Evolutionary conservation across 495 filamentous ascomycete genomes (phyloP).

Genomic region (Hypoxylon fragiforme): DNA sequence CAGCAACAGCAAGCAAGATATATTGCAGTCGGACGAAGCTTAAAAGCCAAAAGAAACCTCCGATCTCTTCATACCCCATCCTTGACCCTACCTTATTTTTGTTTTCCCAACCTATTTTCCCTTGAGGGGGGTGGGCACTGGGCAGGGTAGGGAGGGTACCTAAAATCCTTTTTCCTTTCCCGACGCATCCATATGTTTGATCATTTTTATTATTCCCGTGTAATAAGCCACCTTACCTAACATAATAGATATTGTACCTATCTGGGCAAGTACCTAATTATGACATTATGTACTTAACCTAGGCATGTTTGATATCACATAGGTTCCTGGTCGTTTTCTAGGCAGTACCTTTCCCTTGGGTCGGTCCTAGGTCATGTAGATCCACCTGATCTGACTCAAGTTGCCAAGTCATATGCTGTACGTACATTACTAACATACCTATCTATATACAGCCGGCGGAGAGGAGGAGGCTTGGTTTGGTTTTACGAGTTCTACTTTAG

Average conservation of each 20-base stretch:
- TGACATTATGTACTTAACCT: no score
- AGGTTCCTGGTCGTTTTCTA: neutral
- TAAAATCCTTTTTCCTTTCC: neutral
- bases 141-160: neutral
- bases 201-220: no score
- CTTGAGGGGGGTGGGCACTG: no score
- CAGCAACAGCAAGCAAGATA: constrained; percentile 36
- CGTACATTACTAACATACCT: neutral
- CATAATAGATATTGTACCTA: no score
- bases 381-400: constrained; percentile 28
- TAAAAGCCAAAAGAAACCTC: constrained; percentile 39
- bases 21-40: constrained; percentile 35
- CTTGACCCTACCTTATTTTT: constrained; percentile 17
- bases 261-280: neutral
- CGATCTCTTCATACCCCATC: constrained; percentile 22
- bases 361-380: constrained; percentile 1
- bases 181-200: neutral
- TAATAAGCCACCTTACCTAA: no score
- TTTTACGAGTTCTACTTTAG: constrained; percentile 24
- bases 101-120: neutral
- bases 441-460: constrained; percentile 2
- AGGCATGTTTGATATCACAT: neutral
- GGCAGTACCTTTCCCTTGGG: constrained; percentile 28
- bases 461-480: constrained; percentile 10
- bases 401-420: constrained; percentile 10